phyloP scores from a whole-genome alignment of 176 grass and related monocot species.

The Zizania latifolia region DNA sequence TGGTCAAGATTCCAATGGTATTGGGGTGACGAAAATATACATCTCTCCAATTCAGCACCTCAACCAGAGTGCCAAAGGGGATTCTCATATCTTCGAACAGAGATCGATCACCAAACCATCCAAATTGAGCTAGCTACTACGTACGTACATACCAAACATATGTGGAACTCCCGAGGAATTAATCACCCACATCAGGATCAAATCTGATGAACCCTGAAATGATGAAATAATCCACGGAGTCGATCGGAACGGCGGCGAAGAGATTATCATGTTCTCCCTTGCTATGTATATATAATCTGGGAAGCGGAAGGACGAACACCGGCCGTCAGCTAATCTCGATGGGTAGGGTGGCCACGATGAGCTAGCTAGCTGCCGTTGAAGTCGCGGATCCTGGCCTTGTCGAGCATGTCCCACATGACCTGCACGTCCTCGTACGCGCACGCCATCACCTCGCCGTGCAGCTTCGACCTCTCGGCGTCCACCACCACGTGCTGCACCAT shows the following conservation, averaged over 20 bases:
- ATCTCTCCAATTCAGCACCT: conserved; percentile 30
- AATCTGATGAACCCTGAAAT: too few relatives aligned
- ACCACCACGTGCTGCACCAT: conserved; percentile 26
- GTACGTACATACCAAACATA: neutral
- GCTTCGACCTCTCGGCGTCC: conserved; percentile 34
- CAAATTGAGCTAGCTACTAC: neutral
- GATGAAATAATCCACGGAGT: too few relatives aligned
- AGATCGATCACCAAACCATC: too few relatives aligned
- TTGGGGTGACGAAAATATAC: neutral
- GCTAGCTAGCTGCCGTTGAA: conserved; percentile 22
- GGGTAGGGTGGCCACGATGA: too few relatives aligned
- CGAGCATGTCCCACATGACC: conserved; percentile 84
- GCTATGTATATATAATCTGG: too few relatives aligned
- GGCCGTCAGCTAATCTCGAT: too few relatives aligned
- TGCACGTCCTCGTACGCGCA: conserved; percentile 69
- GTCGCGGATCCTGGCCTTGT: conserved; percentile 48
- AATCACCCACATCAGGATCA: neutral
- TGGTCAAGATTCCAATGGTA: neutral
- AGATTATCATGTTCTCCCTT: too few relatives aligned
- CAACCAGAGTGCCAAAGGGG: conserved; percentile 17
- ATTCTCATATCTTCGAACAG: conserved; percentile 13
- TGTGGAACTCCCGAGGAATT: neutral
- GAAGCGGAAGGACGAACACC: too few relatives aligned
- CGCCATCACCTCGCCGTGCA: conserved; percentile 74
- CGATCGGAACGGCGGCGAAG: too few relatives aligned